Percentiles rank a stretch among this genome's conserved stretches.
Conservation (phyloP, 176 grass and related monocot species). For the Phoenix roebelenii region DNA sequence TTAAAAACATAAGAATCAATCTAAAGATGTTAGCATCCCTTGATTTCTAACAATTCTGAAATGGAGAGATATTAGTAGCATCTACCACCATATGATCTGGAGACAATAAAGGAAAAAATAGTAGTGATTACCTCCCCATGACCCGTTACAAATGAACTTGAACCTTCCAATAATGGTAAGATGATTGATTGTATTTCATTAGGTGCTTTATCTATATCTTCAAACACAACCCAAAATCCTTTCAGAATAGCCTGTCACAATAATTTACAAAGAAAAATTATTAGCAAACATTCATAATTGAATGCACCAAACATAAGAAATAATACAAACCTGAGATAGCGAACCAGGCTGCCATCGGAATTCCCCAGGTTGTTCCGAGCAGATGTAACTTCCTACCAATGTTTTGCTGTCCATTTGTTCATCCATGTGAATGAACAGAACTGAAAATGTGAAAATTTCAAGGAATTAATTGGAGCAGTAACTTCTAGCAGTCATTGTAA, state of each 20-base stretch:
- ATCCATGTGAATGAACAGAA: slow-evolving; percentile 85
- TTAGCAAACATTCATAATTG: neutral
- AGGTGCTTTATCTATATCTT: slow-evolving; percentile 95
- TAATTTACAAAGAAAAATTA: slow-evolving; percentile 16
- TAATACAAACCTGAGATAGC: slow-evolving; percentile 68
- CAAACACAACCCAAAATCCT: slow-evolving; percentile 91
- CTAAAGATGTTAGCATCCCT: no score
- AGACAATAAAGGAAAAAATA: no score
- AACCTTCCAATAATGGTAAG: slow-evolving; percentile 81
- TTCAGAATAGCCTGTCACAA: slow-evolving; percentile 50
- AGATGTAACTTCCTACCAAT: slow-evolving; percentile 80
- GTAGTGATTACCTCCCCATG: slow-evolving; percentile 55
- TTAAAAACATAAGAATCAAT: no score
- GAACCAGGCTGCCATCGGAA: slow-evolving; percentile 93
- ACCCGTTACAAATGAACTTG: slow-evolving; percentile 59
- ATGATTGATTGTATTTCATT: slow-evolving; percentile 80
- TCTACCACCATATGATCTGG: no score
- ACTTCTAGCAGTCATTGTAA: no score
- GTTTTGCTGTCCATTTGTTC: slow-evolving; percentile 94
- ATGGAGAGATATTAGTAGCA: no score
- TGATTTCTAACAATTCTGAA: no score
- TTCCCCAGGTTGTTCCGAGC: slow-evolving; percentile 79
- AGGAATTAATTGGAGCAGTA: slow-evolving; percentile 4
- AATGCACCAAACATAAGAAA: neutral
- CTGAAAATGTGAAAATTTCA: slow-evolving; percentile 39